phyloP scores from a whole-genome alignment of 371 early-diverging fungal genomes.

The Coemansia linderi region DNA sequence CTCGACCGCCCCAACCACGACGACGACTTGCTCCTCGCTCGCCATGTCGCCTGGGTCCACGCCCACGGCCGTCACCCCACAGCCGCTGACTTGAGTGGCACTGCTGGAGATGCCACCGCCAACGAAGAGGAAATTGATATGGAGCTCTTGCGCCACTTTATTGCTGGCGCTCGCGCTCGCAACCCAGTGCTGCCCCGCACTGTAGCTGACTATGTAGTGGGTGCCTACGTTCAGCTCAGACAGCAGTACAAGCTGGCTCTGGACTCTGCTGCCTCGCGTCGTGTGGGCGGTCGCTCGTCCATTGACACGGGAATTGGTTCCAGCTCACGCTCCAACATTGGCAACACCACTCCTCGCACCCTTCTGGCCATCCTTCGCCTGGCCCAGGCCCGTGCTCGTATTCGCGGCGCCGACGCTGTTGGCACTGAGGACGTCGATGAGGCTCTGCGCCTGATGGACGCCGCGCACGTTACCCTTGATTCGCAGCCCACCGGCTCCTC shows the following conservation, averaged over 20 bases:
- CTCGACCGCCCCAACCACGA: conserved; percentile 67
- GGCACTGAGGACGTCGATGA: conserved; percentile 90
- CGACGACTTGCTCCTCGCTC: conserved; percentile 75
- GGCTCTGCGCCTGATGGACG: conserved; percentile 90
- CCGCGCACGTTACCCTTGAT: conserved; percentile 65
- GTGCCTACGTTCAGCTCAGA: conserved; percentile 82
- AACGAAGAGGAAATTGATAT: conserved; percentile 70
- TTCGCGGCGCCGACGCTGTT: conserved; percentile 82
- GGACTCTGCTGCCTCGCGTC: conserved; percentile 63
- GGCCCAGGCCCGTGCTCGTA: conserved; percentile 86
- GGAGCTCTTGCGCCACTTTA: conserved; percentile 79
- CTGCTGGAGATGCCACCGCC: conserved; percentile 34
- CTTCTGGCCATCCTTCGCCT: conserved; percentile 91
- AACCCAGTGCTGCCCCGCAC: conserved; percentile 72
- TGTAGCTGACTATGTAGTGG: conserved; percentile 85
- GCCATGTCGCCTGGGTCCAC: conserved; percentile 93
- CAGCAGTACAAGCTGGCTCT: conserved; percentile 71
- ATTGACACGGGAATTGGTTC: conserved; percentile 27
- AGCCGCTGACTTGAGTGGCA: conserved; percentile 8
- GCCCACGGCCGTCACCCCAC: conserved; percentile 75
- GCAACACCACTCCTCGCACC: conserved; percentile 80
- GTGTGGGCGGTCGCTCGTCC: conserved; percentile 51
- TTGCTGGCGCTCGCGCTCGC: conserved; percentile 77
- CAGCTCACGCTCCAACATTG: conserved; percentile 48
- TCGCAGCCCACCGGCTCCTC: conserved; percentile 45